These are phyloP conservation scores for Sambucus nigra DNA, from an alignment of 129 eudicot genomes.

Conservation along the genomic window DNA sequence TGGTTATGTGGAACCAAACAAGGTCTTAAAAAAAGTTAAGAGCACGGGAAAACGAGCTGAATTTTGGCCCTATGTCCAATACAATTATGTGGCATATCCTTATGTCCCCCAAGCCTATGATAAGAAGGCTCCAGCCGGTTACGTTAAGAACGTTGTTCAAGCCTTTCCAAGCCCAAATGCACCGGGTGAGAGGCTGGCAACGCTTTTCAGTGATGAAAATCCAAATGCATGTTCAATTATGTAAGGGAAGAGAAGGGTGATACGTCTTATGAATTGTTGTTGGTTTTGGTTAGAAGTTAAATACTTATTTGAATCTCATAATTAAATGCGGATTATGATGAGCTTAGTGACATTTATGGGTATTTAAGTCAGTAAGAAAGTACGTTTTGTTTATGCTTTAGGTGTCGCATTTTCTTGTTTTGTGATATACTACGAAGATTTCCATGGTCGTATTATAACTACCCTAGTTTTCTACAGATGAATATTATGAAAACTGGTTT, in stretches of 20 bases:
- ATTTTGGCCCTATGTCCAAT: slow-evolving; percentile 34
- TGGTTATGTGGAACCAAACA: slow-evolving; percentile 29
- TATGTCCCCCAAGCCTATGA: slow-evolving; percentile 38
- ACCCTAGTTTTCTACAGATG: too few species aligned
- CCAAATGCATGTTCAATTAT: slow-evolving; percentile 43
- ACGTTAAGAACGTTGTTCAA: slow-evolving; percentile 29
- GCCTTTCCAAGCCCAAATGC: slow-evolving; percentile 23
- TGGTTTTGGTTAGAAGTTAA: too few species aligned
- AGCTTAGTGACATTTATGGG: too few species aligned
- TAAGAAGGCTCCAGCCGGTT: slow-evolving; percentile 38
- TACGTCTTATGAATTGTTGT: too few species aligned
- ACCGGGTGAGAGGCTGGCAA: slow-evolving; percentile 12
- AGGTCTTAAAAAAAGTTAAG: slow-evolving; percentile 26
- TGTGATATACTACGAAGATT: too few species aligned
- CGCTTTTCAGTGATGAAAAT: slow-evolving; percentile 34
- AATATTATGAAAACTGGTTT: too few species aligned
- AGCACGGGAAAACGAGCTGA: slow-evolving; percentile 39
- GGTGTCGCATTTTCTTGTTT: too few species aligned
- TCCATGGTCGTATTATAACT: too few species aligned
- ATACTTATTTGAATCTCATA: too few species aligned
- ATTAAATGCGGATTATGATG: too few species aligned
- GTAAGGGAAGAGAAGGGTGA: slow-evolving; percentile 7
- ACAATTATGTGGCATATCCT: slow-evolving; percentile 25
- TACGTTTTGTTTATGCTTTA: too few species aligned
- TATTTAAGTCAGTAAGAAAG: too few species aligned